Conservation (phyloP, 371 early-diverging fungal species). For the Blakeslea trispora region DNA sequence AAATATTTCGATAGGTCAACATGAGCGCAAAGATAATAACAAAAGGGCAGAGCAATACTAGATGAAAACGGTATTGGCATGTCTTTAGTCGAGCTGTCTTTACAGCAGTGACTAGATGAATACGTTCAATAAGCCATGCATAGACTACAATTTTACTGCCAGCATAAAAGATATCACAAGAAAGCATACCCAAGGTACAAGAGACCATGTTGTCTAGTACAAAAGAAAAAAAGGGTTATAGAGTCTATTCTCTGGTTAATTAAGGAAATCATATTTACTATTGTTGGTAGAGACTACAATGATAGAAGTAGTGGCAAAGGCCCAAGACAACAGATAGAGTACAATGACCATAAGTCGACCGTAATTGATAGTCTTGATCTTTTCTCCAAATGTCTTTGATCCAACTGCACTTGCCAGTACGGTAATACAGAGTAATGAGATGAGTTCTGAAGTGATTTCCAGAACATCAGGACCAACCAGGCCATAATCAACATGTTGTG, state of each 20-base stretch:
- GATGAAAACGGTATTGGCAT: slow-evolving; percentile 47
- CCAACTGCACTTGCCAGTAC: slow-evolving; percentile 41
- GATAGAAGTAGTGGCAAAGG: slow-evolving; percentile 40
- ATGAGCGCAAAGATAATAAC: slow-evolving; percentile 50
- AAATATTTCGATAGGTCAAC: slow-evolving; percentile 49
- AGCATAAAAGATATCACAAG: slow-evolving; percentile 54
- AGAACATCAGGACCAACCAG: slow-evolving; percentile 33
- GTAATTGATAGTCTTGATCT: slow-evolving; percentile 38
- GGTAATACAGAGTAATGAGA: slow-evolving; percentile 45
- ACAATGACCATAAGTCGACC: slow-evolving; percentile 43
- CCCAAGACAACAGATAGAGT: slow-evolving; percentile 44
- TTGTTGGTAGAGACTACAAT: slow-evolving; percentile 50
- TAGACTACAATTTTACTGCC: slow-evolving; percentile 52
- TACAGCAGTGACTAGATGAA: slow-evolving; percentile 48
- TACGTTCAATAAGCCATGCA: slow-evolving; percentile 53
- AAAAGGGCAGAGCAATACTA: slow-evolving; percentile 49
- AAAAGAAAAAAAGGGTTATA: not conserved
- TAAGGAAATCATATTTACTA: slow-evolving; percentile 17
- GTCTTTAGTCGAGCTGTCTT: slow-evolving; percentile 46
- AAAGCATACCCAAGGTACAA: slow-evolving; percentile 47
- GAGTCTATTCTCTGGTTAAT: not conserved
- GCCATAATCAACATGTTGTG: slow-evolving; percentile 1
- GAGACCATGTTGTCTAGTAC: slow-evolving; percentile 41
- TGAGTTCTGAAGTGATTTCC: slow-evolving; percentile 41
- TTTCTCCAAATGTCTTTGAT: slow-evolving; percentile 41